Conservation (phyloP, 371 early-diverging fungal genomes). For the Syncephalis fuscata region DNA sequence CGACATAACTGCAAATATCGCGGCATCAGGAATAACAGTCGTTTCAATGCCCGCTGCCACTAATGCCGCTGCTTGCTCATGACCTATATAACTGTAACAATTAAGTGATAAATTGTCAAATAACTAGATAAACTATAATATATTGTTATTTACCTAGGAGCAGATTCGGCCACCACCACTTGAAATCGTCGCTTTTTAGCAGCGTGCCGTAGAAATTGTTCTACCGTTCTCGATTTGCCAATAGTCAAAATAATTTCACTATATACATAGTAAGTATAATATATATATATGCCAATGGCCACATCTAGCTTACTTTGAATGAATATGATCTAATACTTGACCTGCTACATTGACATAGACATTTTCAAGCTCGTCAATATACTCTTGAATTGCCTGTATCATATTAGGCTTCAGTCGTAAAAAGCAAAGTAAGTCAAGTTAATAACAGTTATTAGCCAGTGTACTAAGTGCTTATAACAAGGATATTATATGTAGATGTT, state of each 20-base stretch:
- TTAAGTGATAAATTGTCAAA: too few relatives aligned
- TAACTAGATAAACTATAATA: neutral
- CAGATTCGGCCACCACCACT: slow-evolving; percentile 83
- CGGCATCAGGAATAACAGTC: slow-evolving; percentile 81
- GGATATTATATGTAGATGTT: too few relatives aligned
- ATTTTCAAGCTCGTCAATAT: slow-evolving; percentile 63
- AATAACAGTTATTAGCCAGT: too few relatives aligned
- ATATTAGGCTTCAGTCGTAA: slow-evolving; percentile 43
- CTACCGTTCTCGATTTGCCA: slow-evolving; percentile 75
- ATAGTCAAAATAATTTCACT: slow-evolving; percentile 92
- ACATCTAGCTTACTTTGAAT: slow-evolving; percentile 48
- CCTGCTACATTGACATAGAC: slow-evolving; percentile 53
- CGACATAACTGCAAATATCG: slow-evolving; percentile 93
- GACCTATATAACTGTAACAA: slow-evolving; percentile 47
- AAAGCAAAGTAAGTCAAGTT: slow-evolving; percentile 2
- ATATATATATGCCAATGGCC: neutral
- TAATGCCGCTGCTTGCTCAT: slow-evolving; percentile 63
- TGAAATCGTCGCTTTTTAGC: slow-evolving; percentile 77
- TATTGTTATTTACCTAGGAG: slow-evolving; percentile 45
- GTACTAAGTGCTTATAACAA: too few relatives aligned
- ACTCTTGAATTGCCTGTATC: slow-evolving; percentile 68
- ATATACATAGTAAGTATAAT: neutral
- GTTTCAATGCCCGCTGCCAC: slow-evolving; percentile 75
- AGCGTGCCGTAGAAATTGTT: slow-evolving; percentile 71
- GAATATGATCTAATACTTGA: slow-evolving; percentile 74